phyloP scores from a whole-genome alignment of 2,329 filamentous ascomycete species.

The Ophiostoma ulmi region DNA sequence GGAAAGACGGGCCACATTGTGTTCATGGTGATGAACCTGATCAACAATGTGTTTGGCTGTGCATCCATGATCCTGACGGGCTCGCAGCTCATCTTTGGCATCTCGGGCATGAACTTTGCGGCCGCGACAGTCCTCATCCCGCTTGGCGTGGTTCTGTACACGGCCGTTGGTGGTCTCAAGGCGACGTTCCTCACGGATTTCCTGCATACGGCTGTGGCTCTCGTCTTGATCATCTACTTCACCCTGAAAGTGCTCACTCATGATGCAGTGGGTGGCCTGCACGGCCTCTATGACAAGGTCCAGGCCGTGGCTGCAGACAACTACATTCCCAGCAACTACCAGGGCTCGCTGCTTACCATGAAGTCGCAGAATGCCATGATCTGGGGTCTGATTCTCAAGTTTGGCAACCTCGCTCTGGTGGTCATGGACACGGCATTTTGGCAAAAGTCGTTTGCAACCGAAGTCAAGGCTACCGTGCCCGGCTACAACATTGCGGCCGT shows the following conservation, averaged over 20 bases:
- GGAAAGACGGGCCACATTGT: constrained; percentile 37
- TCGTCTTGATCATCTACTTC: constrained; percentile 38
- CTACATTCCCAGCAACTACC: constrained; percentile 34
- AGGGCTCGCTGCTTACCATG: constrained; percentile 38
- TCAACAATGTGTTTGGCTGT: constrained; percentile 41
- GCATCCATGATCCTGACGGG: constrained; percentile 39
- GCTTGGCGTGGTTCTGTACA: constrained; percentile 38
- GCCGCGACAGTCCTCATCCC: constrained; percentile 40
- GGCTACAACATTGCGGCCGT: constrained; percentile 34
- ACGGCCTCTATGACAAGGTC: constrained; percentile 38
- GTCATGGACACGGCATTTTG: constrained; percentile 50
- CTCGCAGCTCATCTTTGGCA: constrained; percentile 36
- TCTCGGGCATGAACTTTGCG: constrained; percentile 41
- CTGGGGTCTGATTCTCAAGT: constrained; percentile 44
- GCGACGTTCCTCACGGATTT: constrained; percentile 42
- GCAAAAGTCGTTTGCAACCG: constrained; percentile 45
- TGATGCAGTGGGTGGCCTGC: constrained; percentile 34
- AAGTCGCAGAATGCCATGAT: constrained; percentile 36
- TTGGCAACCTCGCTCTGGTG: constrained; percentile 46
- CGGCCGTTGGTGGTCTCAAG: constrained; percentile 38
- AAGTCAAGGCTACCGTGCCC: constrained; percentile 37
- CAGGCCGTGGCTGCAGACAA: constrained; percentile 32
- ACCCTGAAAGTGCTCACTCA: constrained; percentile 34
- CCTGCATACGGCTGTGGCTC: constrained; percentile 38
- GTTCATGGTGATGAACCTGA: constrained; percentile 38